Conservation (phyloP, 305 asterid genomes). For the Fraxinus baroniana region DNA sequence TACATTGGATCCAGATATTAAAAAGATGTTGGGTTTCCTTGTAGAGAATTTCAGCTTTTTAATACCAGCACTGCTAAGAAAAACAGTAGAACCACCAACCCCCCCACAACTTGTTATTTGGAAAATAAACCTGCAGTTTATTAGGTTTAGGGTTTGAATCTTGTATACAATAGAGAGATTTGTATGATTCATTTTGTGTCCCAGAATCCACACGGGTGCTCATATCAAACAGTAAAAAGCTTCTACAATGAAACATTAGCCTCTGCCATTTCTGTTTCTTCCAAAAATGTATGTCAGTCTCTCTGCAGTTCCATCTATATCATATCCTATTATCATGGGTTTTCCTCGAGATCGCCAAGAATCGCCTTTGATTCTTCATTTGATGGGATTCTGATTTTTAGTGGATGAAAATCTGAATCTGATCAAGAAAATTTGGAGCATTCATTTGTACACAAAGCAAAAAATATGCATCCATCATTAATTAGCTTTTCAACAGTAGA, state of each 20-base stretch:
- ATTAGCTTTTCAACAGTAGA: background rate
- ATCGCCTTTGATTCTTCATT: background rate
- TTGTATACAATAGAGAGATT: background rate
- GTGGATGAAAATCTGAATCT: background rate
- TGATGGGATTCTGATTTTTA: background rate
- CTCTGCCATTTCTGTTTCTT: conserved; percentile 12
- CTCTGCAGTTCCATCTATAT: conserved; percentile 19
- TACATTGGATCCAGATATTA: conserved; percentile 30
- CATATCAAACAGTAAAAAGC: background rate
- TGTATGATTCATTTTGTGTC: background rate
- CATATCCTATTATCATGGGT: conserved; percentile 18
- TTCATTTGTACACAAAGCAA: background rate
- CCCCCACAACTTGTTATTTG: background rate
- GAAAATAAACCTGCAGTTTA: background rate
- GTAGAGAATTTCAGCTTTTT: background rate
- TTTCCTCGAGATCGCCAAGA: conserved; percentile 19
- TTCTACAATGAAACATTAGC: background rate
- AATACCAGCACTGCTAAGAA: background rate
- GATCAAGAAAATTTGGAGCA: background rate
- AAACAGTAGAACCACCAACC: background rate
- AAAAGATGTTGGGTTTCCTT: background rate
- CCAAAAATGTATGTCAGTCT: conserved; percentile 18
- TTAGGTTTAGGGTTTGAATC: conserved; percentile 33
- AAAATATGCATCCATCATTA: background rate
- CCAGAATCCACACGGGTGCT: conserved; percentile 17